Evolutionary conservation across 208 protist genomes (phyloP), one percentile per base, ranked within the genome.

Genomic region (Leishmania tropica): DNA sequence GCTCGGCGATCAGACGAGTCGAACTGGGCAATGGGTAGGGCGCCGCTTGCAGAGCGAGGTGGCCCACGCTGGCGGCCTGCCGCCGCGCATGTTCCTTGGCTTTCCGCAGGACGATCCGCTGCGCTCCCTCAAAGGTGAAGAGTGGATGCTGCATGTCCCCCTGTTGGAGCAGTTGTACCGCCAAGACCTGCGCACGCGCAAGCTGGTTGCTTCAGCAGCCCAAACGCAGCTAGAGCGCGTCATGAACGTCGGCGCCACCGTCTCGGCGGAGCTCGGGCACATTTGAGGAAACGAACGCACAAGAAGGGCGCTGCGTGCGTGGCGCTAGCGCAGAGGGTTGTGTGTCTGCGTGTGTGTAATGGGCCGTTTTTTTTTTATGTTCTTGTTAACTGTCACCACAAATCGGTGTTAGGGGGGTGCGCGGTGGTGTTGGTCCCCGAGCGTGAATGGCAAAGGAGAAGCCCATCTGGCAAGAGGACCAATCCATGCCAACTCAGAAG

Each of bases 201-300:
- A 93, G 56, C 80, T 86, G 0, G 85, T 96, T 72, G 91, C 93
- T 11, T 83, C 82, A 17, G 83, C 86, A 3, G 93, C 92, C 3
- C 88, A 91, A 64, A 98, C 93, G 51, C 91, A 96, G 79, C 42
- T 95, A 58, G 87, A 95, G 4, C 91, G 92, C n/a, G 87, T 94
- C 24, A 81, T 92, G 76, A 93, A 90, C 73, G 83, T 96, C 5
- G 90, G 82, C 1, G 85, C 91, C 0, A 92, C 92, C 37, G 80
- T 97, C 42, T 83, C 88, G 24, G 80, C 89, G 6, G 93, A 96
- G 76, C 80, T 87, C 5, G 60, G 77, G 28, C 51, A 83, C 19
- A n/a, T 94, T n/a, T 94, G 35, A 62, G 37, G 37, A 67, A 48
- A 76, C 5, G 31, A 42, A 60, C 1, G n/a, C 3, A 0, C 1